These are phyloP conservation scores for Clonostachys rosea DNA, from an alignment of 2,329 filamentous ascomycete species.

Conservation along the genomic window DNA sequence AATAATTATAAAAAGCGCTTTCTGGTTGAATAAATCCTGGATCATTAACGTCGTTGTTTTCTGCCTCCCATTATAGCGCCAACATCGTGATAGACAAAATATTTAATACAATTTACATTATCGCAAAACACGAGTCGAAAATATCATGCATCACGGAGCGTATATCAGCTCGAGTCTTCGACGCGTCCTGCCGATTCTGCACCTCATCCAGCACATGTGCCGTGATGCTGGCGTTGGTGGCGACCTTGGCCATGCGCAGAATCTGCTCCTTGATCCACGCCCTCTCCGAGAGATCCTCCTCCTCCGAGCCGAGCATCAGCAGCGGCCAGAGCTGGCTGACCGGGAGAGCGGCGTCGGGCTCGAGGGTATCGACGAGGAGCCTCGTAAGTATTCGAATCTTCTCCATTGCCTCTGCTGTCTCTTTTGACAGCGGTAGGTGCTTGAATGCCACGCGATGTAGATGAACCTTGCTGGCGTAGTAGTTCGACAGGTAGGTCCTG, in stretches of 20 bases:
- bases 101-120: slow-evolving; percentile 11
- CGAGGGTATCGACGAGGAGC: slow-evolving; percentile 31
- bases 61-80: too few species aligned
- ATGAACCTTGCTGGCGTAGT: slow-evolving; percentile 50
- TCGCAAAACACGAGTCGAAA: slow-evolving; percentile 48
- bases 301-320: slow-evolving; percentile 50
- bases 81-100: too few species aligned
- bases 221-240: slow-evolving; percentile 35
- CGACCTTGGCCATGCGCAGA: slow-evolving; percentile 37
- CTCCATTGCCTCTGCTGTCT: slow-evolving; percentile 38
- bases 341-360: slow-evolving; percentile 38
- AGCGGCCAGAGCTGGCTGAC: slow-evolving; percentile 54
- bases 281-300: slow-evolving; percentile 40
- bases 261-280: slow-evolving; percentile 47
- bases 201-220: slow-evolving; percentile 39
- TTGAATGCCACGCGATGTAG: slow-evolving; percentile 54
- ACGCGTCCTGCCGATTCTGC: slow-evolving; percentile 32
- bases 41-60: too few species aligned
- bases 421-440: slow-evolving; percentile 42
- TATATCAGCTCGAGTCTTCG: slow-evolving; percentile 34
- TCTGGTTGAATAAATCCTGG: too few species aligned
- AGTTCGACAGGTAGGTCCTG: slow-evolving; percentile 50
- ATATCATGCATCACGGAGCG: slow-evolving; percentile 41
- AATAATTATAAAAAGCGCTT: too few species aligned
- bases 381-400: slow-evolving; percentile 42